A percentile compares a stretch with the other conserved stretches of the same genome.
These are phyloP conservation scores for Neofusicoccum parvum DNA, from an alignment of 2,329 filamentous ascomycete genomes.

Conservation along the genomic window DNA sequence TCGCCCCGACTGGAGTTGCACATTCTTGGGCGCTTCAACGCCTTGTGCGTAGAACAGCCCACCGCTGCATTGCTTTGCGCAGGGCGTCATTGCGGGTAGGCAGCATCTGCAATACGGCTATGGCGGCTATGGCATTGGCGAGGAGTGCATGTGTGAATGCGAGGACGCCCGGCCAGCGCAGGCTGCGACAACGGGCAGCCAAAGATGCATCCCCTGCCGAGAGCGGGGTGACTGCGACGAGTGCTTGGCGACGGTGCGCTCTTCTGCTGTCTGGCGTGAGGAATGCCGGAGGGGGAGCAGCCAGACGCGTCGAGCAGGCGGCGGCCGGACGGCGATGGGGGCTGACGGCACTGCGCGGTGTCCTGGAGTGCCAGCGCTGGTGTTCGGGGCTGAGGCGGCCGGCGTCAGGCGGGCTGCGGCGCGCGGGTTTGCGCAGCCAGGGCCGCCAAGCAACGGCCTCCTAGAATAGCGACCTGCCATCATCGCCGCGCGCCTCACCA, in stretches of 20 bases:
- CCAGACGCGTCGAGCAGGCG: neutral
- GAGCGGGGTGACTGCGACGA: neutral
- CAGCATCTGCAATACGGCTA: too few relatives aligned
- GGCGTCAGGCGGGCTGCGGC: slow-evolving; percentile 3
- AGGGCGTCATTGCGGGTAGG: too few relatives aligned
- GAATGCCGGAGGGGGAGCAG: too few relatives aligned
- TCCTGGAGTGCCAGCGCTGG: neutral
- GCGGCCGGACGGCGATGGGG: neutral
- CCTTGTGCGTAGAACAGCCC: too few relatives aligned
- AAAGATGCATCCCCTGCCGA: neutral
- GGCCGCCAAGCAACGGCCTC: slow-evolving; percentile 2
- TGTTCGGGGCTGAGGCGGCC: neutral
- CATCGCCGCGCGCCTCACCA: slow-evolving; percentile 15
- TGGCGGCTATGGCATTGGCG: too few relatives aligned
- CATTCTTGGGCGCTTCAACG: too few relatives aligned
- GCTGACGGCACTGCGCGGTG: neutral
- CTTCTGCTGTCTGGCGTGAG: neutral
- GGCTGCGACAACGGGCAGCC: neutral
- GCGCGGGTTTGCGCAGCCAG: neutral
- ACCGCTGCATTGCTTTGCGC: too few relatives aligned
- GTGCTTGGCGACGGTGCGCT: neutral
- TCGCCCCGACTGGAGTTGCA: too few relatives aligned
- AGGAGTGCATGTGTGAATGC: too few relatives aligned
- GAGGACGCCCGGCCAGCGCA: too few relatives aligned
- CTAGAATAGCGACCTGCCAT: slow-evolving; percentile 17